Percentiles rank a stretch among this genome's conserved stretches.
These are phyloP conservation scores for Fraxinus floribunda DNA, from an alignment of 305 asterid genomes.

Conservation along the genomic window DNA sequence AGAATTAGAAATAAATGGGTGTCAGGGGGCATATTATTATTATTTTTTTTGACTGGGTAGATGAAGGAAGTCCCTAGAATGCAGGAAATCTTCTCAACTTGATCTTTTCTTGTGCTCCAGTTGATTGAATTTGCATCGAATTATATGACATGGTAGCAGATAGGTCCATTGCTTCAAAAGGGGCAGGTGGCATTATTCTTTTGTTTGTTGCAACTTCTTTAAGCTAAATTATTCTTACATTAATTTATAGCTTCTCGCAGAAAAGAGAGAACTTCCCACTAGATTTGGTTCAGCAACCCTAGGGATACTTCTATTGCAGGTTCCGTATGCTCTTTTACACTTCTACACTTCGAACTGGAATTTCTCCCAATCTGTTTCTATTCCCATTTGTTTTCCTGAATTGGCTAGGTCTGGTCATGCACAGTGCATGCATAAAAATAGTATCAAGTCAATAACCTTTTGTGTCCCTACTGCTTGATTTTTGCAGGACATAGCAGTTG, in stretches of 20 bases:
- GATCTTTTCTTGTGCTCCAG: neutral
- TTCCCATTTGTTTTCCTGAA: slow-evolving; percentile 15
- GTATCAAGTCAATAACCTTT: slow-evolving; percentile 36
- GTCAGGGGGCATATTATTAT: too few species aligned
- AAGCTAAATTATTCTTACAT: slow-evolving; percentile 38
- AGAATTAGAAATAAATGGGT: too few species aligned
- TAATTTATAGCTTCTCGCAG: slow-evolving; percentile 85
- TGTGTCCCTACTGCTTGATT: slow-evolving; percentile 40
- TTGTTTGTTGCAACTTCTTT: neutral
- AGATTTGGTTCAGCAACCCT: slow-evolving; percentile 97
- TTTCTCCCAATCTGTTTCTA: slow-evolving; percentile 18
- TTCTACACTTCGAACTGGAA: slow-evolving; percentile 6
- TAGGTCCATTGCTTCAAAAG: neutral
- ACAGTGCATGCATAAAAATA: slow-evolving; percentile 17
- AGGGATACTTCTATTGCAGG: slow-evolving; percentile 95
- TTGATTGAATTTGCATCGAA: neutral
- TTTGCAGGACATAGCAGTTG: slow-evolving; percentile 97
- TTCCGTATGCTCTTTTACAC: slow-evolving; percentile 25
- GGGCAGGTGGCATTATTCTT: neutral
- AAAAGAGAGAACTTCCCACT: slow-evolving; percentile 97
- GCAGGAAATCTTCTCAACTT: neutral
- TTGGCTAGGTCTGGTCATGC: slow-evolving; percentile 31
- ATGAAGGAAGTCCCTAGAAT: neutral
- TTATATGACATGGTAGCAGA: neutral
- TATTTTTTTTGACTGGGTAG: neutral